Evolutionary conservation across 2,329 filamentous ascomycete genomes (phyloP).

Genomic region (Sclerotinia borealis): DNA sequence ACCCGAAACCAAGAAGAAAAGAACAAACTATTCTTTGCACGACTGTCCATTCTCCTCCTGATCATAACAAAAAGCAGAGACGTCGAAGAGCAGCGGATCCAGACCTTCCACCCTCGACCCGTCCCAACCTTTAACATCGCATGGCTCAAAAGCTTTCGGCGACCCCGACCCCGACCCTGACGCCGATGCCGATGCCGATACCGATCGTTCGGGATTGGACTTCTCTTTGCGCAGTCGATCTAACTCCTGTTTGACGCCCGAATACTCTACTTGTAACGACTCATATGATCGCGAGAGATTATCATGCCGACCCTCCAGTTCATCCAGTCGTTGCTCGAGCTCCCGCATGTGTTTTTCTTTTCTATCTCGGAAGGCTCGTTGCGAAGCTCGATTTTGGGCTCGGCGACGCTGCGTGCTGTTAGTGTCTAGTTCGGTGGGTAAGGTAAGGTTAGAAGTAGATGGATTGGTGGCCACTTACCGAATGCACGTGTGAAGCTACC

Average conservation of each 20-base stretch:
- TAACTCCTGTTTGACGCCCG: constrained; percentile 29
- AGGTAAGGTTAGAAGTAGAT: background rate
- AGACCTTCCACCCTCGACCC: constrained; percentile 24
- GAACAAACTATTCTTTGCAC: constrained; percentile 1
- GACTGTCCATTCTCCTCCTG: constrained; percentile 21
- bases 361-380: constrained; percentile 54
- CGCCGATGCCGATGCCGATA: background rate
- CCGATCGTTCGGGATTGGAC: constrained; percentile 6
- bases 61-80: constrained; percentile 31
- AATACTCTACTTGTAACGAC: constrained; percentile 38
- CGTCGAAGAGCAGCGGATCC: constrained; percentile 31
- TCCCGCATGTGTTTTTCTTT: constrained; percentile 62
- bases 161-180: no score
- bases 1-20: background rate
- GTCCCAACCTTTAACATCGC: constrained; percentile 20
- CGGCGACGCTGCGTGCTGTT: constrained; percentile 42
- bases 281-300: constrained; percentile 49
- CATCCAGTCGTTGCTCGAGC: constrained; percentile 50
- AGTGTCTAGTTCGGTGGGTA: constrained; percentile 1
- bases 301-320: constrained; percentile 49
- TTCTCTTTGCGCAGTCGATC: constrained; percentile 27
- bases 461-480: constrained; percentile 20
- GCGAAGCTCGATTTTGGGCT: constrained; percentile 55
- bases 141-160: constrained; percentile 11
- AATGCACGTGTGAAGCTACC: constrained; percentile 32